A percentile compares a stretch with the other conserved stretches of the same genome.
Evolutionary conservation across 495 filamentous ascomycete genomes (phyloP).

Genomic region (Aspergillus ostianus): DNA sequence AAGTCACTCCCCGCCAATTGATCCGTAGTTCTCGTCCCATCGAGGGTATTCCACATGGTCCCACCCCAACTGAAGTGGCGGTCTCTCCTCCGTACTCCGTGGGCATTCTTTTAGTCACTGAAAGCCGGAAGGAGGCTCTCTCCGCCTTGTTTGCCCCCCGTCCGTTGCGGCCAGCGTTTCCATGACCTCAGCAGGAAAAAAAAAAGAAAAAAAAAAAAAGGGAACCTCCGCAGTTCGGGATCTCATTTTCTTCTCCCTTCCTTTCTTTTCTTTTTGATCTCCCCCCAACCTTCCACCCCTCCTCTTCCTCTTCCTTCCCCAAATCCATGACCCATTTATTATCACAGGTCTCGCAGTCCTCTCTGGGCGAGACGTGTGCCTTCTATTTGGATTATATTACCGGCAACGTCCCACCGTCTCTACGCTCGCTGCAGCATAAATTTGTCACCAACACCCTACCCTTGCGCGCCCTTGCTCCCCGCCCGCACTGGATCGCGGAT

Average conservation of each 20-base stretch:
- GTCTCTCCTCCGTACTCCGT: too few species aligned
- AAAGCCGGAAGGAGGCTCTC: slow-evolving; percentile 2
- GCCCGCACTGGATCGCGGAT: slow-evolving; percentile 25
- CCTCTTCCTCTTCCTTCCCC: background rate
- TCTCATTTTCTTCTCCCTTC: slow-evolving; percentile 7
- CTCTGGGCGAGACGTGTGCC: slow-evolving; percentile 47
- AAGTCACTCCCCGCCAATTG: background rate
- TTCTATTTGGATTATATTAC: slow-evolving; percentile 54
- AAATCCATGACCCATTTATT: slow-evolving; percentile 42
- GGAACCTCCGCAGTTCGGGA: background rate
- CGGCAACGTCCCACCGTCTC: slow-evolving; percentile 51
- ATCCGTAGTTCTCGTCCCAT: background rate
- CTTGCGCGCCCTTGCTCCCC: slow-evolving; percentile 31
- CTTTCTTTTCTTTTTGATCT: background rate
- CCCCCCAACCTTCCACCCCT: slow-evolving; percentile 4
- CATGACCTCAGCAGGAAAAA: background rate
- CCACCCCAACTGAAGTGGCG: background rate
- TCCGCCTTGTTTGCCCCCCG: slow-evolving; percentile 15
- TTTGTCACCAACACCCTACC: slow-evolving; percentile 35
- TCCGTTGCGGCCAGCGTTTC: too few species aligned
- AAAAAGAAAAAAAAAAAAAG: slow-evolving; percentile 7
- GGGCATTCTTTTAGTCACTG: too few species aligned
- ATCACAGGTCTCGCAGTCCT: slow-evolving; percentile 46
- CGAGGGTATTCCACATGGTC: background rate
- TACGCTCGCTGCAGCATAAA: slow-evolving; percentile 40